These are phyloP conservation scores for Cercospora sp. DNA, from an alignment of 2,329 filamentous ascomycete genomes.

Conservation along the genomic window DNA sequence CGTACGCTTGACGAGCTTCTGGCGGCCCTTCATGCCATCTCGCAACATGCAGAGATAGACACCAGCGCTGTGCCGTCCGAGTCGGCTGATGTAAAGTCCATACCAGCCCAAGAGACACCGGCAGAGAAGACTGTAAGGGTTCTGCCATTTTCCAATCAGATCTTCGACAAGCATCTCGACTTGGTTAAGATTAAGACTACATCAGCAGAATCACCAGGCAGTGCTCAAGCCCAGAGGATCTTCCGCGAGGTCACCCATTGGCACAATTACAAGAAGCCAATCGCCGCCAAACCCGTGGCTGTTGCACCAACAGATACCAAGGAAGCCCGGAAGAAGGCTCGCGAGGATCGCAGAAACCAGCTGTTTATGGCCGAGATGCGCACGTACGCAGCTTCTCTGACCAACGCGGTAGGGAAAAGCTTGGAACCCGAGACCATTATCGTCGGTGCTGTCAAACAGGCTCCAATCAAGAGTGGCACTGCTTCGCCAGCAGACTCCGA, in stretches of 20 bases:
- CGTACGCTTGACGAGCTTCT: constrained; percentile 29
- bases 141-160: constrained; percentile 49
- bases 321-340: constrained; percentile 41
- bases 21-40: constrained; percentile 23
- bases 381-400: constrained; percentile 69
- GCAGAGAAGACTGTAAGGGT: constrained; percentile 35
- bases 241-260: constrained; percentile 58
- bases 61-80: not conserved
- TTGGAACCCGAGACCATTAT: constrained; percentile 66
- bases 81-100: not conserved
- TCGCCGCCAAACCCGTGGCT: constrained; percentile 44
- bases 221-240: constrained; percentile 42
- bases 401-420: constrained; percentile 61
- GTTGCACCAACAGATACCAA: constrained; percentile 28
- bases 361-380: constrained; percentile 67
- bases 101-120: not conserved
- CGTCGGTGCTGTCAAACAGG: constrained; percentile 38
- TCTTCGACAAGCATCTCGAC: constrained; percentile 51
- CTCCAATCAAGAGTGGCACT: constrained; percentile 22
- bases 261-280: constrained; percentile 59
- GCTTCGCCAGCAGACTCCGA: constrained; percentile 36
- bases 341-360: constrained; percentile 56
- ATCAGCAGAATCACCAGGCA: constrained; percentile 37
- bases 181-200: constrained; percentile 46
- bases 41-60: constrained; percentile 9